Evolutionary conservation across 2,329 filamentous ascomycete genomes (phyloP), one percentile per base, ranked within the genome.

Genomic region (Macrophomina phaseolina): DNA sequence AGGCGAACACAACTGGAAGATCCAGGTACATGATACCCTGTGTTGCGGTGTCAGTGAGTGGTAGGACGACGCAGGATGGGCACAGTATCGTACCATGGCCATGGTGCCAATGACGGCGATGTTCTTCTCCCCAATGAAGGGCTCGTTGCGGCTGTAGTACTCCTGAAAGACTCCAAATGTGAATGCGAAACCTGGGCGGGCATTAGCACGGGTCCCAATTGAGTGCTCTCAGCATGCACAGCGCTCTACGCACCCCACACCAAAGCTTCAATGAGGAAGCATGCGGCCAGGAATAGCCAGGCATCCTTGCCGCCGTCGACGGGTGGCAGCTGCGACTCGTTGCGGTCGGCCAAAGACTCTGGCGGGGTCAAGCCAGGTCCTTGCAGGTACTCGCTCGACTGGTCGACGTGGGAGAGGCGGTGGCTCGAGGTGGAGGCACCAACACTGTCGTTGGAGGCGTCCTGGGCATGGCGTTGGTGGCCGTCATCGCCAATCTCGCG

Each of bases 121-220:
- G 34, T 82, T 80, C 0, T 83, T 74, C 7, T 74, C 82, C 1
- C 82, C 82, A 3, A 79, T 77, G 65, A 91, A 91, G 1, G 86
- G 85, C 4, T 82, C 82, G 67, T 89, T 82, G 1, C 81, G 84
- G 42, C 81, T 84, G 74, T 92, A 92, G 75, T 90, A 90, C 62
- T 89, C 84, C 71, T 91, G 89, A 72, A 92, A 91, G 30, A 92
- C 83, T 49, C 90, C 90, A 73, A 89, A 92, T 0, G 88, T 84
- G 66, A 89, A 88, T 0, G 88, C 86, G 67, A 91, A 91, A 2
- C 89, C 89, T 90, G 32, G 0, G 68, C 18, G 36, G 51, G 8
- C 16, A 34, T 73, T 48, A 73, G 61, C 34, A 16, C 3, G 14
- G 11, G 58, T 23, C 23, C 23, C 3, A 32, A 49, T 2, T 18